Conservation (phyloP, 2,329 filamentous ascomycete genomes). For the Scedosporium aurantiacum region DNA sequence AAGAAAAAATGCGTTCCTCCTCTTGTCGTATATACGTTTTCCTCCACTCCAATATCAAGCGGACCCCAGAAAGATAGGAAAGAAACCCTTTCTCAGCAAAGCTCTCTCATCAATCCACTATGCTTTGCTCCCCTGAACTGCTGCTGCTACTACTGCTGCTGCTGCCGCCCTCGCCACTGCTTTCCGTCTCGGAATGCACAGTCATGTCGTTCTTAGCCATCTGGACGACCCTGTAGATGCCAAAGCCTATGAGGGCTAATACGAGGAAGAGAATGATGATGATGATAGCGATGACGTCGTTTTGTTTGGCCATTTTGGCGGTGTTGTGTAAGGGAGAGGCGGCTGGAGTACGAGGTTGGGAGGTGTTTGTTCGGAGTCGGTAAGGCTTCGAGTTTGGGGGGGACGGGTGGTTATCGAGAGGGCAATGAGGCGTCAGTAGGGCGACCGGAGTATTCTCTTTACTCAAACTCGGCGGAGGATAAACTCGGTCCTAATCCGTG, state of each 20-base stretch:
- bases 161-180: not conserved
- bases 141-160: constrained; percentile 10
- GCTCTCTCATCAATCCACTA: not conserved
- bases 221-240: constrained; percentile 51
- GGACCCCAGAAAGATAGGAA: not conserved
- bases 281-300: constrained; percentile 58
- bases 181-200: constrained; percentile 1
- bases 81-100: not conserved
- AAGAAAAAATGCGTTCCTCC: not conserved
- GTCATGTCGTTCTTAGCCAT: not conserved
- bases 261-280: constrained; percentile 56
- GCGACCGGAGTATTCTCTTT: too few species aligned
- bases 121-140: not conserved
- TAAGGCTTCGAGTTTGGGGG: not conserved
- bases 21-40: not conserved
- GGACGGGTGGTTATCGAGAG: not conserved
- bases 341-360: constrained; percentile 3
- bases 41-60: not conserved
- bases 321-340: not conserved
- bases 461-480: too few species aligned
- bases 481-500: too few species aligned
- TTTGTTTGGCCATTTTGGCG: constrained; percentile 46
- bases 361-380: not conserved
- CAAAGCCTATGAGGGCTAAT: constrained; percentile 49
- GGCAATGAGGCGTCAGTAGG: not conserved